Percentiles rank a stretch among this genome's conserved stretches.
phyloP scores from a whole-genome alignment of 345 rosid genomes.

The Syzygium aromaticum region DNA sequence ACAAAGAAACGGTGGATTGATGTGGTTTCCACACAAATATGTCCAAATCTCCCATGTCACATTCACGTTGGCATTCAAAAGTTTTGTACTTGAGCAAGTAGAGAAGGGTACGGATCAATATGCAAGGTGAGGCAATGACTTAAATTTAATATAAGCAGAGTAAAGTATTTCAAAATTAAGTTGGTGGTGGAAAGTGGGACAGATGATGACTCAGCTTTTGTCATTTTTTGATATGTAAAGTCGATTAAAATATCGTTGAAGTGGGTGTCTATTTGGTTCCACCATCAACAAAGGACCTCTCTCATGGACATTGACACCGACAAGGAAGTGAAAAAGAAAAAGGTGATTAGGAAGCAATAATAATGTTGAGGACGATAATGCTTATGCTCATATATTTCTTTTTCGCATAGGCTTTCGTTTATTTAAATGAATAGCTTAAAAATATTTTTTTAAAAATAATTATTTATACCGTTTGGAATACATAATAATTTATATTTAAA shows the following conservation, averaged over 20 bases:
- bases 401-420: too few relatives aligned
- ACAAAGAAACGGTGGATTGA: neutral
- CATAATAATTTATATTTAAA: too few relatives aligned
- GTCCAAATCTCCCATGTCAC: neutral
- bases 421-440: too few relatives aligned
- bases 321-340: neutral
- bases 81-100: neutral
- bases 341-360: neutral
- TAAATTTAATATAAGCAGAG: neutral
- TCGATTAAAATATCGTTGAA: neutral
- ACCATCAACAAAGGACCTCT: neutral
- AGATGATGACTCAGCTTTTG: constrained; percentile 11
- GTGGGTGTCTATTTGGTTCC: constrained; percentile 11
- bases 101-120: neutral
- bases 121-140: neutral
- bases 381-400: neutral
- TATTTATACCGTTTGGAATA: too few relatives aligned
- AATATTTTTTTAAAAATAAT: too few relatives aligned
- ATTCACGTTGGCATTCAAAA: neutral
- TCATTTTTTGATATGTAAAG: neutral
- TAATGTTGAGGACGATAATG: neutral
- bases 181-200: constrained; percentile 3
- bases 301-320: neutral
- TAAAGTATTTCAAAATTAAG: neutral
- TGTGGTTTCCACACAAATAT: neutral